Evolutionary conservation across 805 yeast genomes (phyloP), one percentile per base, ranked within the genome.

Genomic region (Huiozyma naganishii): DNA sequence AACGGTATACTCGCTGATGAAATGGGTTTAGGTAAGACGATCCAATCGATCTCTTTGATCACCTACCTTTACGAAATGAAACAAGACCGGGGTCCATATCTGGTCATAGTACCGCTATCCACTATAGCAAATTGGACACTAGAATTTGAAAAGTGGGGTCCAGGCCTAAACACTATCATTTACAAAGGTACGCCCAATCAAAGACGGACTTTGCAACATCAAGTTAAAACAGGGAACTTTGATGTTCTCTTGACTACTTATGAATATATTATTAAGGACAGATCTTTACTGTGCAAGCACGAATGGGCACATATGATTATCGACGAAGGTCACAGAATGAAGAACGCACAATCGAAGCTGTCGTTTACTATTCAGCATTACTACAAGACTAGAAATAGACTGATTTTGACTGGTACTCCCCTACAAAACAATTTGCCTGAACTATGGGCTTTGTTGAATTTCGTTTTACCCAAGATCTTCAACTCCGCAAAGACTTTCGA

Each of bases 1-100:
- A 92, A 92, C 61, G 99, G 99, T 71, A 92, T 92, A 51, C 67
- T 92, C 45, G 99, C 99, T 1, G 99, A 92, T 70, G 99, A 92
- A 66, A 92, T 92, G 99, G 99, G 99, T 50, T 72, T 92, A 49
- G 99, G 99, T 63, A 92, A 92, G 62, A 92, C 99, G 64, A 70
- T 55, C 74, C 94, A 84, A 61, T 77, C 89, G n/a, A 79, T 84
- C 45, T 83, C 92, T 0, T 67, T 84, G 52, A 69, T 84, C 17
- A 74, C 90, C 1, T 80, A 85, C 57, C 67, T 85, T 43, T 73
- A 74, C 46, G 94, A 84, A 56, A 68, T 63, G 36, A 84, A 84
- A 54, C 73, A 79, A 44, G 74, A 71, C 39, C 73, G 71, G 39
- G 86, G 81, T 30, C 85, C 85, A 45, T 84, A 79, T 52, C 71